A percentile compares a stretch with the other conserved stretches of the same genome.
phyloP scores from a whole-genome alignment of 371 early-diverging fungal species.

The Gilbertella persicaria region DNA sequence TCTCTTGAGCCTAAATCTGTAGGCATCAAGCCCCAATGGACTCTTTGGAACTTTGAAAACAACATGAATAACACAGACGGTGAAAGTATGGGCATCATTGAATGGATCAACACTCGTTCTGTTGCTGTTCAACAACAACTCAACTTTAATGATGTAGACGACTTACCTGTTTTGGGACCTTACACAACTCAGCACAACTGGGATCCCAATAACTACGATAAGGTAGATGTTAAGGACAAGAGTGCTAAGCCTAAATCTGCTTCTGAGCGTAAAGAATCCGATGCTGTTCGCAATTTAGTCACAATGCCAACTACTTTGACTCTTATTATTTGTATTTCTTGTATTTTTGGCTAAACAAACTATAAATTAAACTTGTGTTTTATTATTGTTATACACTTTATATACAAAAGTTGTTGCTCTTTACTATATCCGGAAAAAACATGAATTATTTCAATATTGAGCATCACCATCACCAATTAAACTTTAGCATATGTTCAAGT shows the following conservation, averaged over 20 bases:
- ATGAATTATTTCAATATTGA: no score
- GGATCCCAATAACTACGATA: slow-evolving; percentile 20
- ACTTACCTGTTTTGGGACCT: slow-evolving; percentile 31
- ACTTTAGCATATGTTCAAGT: no score
- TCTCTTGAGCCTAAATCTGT: slow-evolving; percentile 34
- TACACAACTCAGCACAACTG: slow-evolving; percentile 17
- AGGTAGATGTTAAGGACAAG: slow-evolving; percentile 8
- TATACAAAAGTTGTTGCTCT: no score
- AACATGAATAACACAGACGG: slow-evolving; percentile 35
- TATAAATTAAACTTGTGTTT: neutral
- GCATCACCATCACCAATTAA: no score
- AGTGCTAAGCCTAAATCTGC: slow-evolving; percentile 5
- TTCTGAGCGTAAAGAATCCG: neutral
- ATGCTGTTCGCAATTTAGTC: slow-evolving; percentile 1
- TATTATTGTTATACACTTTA: slow-evolving; percentile 1
- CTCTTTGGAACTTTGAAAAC: slow-evolving; percentile 44
- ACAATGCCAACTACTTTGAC: slow-evolving; percentile 3
- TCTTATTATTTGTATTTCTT: neutral
- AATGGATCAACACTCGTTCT: slow-evolving; percentile 32
- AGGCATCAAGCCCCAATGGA: slow-evolving; percentile 36
- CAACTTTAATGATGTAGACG: slow-evolving; percentile 36
- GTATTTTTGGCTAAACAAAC: slow-evolving; percentile 3
- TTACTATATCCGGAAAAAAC: no score
- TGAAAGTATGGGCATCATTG: slow-evolving; percentile 27
- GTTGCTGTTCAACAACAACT: slow-evolving; percentile 29